These are phyloP conservation scores for Lentinula sp. DNA, from an alignment of 768 basidiomycete species.

Conservation along the genomic window DNA sequence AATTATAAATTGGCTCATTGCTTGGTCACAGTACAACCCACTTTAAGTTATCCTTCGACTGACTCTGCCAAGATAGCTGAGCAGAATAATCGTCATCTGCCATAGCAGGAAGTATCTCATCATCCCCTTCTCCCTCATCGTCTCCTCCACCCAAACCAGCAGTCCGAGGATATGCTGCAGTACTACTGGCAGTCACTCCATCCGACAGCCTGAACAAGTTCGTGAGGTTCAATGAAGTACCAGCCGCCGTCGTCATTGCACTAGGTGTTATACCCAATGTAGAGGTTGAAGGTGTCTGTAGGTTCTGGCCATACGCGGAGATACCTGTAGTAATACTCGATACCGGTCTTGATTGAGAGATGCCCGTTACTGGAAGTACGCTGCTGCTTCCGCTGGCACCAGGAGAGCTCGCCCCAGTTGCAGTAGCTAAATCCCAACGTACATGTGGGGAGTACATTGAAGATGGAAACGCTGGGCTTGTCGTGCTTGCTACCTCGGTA, in stretches of 20 bases:
- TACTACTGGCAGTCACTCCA: neutral
- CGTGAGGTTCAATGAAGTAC: neutral
- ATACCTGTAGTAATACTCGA: neutral
- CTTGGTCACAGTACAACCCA: conserved; percentile 21
- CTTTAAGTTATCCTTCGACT: conserved; percentile 87
- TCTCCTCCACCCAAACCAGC: conserved; percentile 17
- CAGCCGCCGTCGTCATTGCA: neutral
- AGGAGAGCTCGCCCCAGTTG: neutral
- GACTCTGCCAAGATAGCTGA: conserved; percentile 77
- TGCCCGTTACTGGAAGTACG: conserved; percentile 8
- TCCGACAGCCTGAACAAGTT: neutral
- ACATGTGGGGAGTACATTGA: conserved; percentile 28
- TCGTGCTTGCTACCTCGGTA: conserved; percentile 16
- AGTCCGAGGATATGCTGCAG: conserved; percentile 9
- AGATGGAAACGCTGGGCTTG: conserved; percentile 7
- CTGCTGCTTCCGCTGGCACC: neutral
- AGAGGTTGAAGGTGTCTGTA: neutral
- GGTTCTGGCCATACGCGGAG: neutral
- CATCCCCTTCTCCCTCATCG: conserved; percentile 69
- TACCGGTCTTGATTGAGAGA: conserved; percentile 1
- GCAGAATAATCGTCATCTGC: conserved; percentile 87
- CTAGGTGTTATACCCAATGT: neutral
- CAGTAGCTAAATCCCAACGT: conserved; percentile 28
- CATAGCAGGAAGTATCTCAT: conserved; percentile 78
- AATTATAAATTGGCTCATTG: neutral